A percentile compares a stretch with the other conserved stretches of the same genome.
phyloP scores from a whole-genome alignment of 768 basidiomycete genomes.

The Rhodotorula graminis region DNA sequence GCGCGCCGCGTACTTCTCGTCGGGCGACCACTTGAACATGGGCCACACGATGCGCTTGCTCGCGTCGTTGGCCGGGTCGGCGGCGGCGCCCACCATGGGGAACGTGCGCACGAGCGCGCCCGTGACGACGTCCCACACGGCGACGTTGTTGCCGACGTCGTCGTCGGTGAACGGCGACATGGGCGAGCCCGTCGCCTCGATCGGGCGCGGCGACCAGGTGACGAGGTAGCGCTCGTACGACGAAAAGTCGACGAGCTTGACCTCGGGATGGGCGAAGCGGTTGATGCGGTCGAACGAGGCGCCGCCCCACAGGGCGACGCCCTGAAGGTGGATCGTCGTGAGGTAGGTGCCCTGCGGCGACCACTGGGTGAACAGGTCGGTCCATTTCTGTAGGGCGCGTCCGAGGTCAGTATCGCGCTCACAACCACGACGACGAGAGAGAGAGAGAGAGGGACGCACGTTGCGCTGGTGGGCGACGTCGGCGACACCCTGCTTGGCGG shows the following conservation, averaged over 20 bases:
- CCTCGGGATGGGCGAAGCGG: constrained; percentile 89
- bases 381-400: constrained; percentile 67
- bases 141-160: constrained; percentile 93
- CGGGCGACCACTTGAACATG: constrained; percentile 91
- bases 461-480: constrained; percentile 70
- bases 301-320: constrained; percentile 93
- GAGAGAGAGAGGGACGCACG: constrained; percentile 52
- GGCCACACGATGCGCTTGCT: constrained; percentile 81
- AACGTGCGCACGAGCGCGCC: constrained; percentile 89
- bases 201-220: constrained; percentile 94
- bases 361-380: constrained; percentile 94
- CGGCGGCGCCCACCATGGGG: constrained; percentile 53
- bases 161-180: constrained; percentile 66
- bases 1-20: constrained; percentile 89
- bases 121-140: constrained; percentile 97
- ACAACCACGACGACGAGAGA: accelerated
- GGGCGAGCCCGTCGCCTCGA: constrained; percentile 60
- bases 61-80: constrained; percentile 51
- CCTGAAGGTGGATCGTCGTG: constrained; percentile 87
- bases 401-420: neutral
- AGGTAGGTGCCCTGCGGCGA: constrained; percentile 93
- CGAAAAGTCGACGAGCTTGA: constrained; percentile 94
- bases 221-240: constrained; percentile 94
- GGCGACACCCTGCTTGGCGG: constrained; percentile 73
- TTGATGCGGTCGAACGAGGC: constrained; percentile 79